Conservation (phyloP, 2,329 filamentous ascomycete species). For the Zymoseptoria ardabiliae region DNA sequence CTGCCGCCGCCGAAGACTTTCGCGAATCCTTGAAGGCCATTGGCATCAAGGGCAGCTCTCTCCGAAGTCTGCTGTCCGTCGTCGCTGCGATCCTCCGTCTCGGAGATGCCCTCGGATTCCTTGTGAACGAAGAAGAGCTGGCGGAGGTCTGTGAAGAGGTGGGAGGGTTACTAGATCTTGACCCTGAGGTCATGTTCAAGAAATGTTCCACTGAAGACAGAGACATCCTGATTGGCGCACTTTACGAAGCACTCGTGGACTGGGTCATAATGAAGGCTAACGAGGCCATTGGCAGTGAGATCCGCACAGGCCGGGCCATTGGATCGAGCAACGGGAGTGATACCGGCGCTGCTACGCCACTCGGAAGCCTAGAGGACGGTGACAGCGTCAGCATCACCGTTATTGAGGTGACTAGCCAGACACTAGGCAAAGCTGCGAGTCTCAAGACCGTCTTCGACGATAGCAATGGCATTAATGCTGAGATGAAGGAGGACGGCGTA, state of each 20-base stretch:
- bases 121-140: slow-evolving; percentile 74
- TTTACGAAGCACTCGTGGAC: slow-evolving; percentile 92
- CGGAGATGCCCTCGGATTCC: slow-evolving; percentile 80
- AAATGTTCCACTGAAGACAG: slow-evolving; percentile 82
- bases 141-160: slow-evolving; percentile 88
- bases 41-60: slow-evolving; percentile 79
- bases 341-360: slow-evolving; percentile 55
- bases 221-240: slow-evolving; percentile 69
- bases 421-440: slow-evolving; percentile 77
- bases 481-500: slow-evolving; percentile 95
- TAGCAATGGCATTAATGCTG: slow-evolving; percentile 80
- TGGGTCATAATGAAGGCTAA: slow-evolving; percentile 92
- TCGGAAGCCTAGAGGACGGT: slow-evolving; percentile 55
- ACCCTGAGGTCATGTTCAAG: slow-evolving; percentile 70
- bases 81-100: slow-evolving; percentile 84
- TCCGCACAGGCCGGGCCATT: slow-evolving; percentile 58
- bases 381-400: slow-evolving; percentile 88
- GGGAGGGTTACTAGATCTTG: slow-evolving; percentile 73
- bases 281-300: slow-evolving; percentile 68
- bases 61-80: slow-evolving; percentile 76
- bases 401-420: slow-evolving; percentile 73
- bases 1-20: slow-evolving; percentile 88
- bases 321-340: slow-evolving; percentile 60
- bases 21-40: slow-evolving; percentile 79
- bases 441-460: slow-evolving; percentile 92